phyloP scores from a whole-genome alignment of 805 yeast genomes.

The Kockiozyma suomiensis region DNA sequence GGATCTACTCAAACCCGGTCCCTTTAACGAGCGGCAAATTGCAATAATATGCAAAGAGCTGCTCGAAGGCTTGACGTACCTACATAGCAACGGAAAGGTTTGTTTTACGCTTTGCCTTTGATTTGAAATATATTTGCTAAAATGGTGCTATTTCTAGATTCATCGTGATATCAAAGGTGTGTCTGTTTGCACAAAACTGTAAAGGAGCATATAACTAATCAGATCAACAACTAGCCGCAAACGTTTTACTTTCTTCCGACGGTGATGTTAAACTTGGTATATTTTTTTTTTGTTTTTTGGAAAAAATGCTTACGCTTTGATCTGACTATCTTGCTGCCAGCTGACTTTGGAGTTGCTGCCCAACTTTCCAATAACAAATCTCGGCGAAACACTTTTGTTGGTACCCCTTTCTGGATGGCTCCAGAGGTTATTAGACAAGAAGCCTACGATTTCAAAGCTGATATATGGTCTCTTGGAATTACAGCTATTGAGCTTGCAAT shows the following conservation, averaged over 20 bases:
- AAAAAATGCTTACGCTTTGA: neutral
- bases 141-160: constrained; percentile 48
- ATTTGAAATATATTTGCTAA: constrained; percentile 39
- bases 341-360: constrained; percentile 96
- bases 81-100: constrained; percentile 63
- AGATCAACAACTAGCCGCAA: constrained; percentile 66
- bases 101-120: constrained; percentile 43
- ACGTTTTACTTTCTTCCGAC: constrained; percentile 66
- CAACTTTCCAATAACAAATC: constrained; percentile 62
- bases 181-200: neutral
- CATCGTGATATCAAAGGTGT: constrained; percentile 80
- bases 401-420: constrained; percentile 92
- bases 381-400: constrained; percentile 51
- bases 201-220: neutral
- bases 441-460: constrained; percentile 69
- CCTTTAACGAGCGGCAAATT: constrained; percentile 59
- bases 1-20: constrained; percentile 60
- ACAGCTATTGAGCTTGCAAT: constrained; percentile 72
- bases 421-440: constrained; percentile 96
- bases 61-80: constrained; percentile 61
- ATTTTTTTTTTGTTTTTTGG: neutral
- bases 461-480: constrained; percentile 79
- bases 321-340: constrained; percentile 41
- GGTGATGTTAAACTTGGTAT: constrained; percentile 70
- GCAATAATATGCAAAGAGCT: constrained; percentile 59